Conservation (phyloP, 2,329 filamentous ascomycete genomes). For the Alternaria consortialis region DNA sequence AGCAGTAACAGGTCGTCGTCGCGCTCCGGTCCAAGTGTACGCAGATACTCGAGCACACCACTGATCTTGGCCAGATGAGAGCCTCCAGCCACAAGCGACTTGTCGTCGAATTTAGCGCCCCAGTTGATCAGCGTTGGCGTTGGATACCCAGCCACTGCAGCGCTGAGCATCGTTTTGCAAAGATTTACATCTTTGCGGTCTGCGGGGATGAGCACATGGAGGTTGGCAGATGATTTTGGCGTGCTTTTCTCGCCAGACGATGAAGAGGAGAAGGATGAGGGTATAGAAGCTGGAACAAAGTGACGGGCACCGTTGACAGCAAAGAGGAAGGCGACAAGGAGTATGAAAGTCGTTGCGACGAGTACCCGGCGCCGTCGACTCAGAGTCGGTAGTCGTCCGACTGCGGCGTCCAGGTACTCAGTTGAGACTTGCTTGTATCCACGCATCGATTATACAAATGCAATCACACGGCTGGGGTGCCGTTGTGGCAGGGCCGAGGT, state of each 20-base stretch:
- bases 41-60: constrained; percentile 4
- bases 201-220: constrained; percentile 4
- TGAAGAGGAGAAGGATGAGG: neutral
- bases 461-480: neutral
- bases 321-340: neutral
- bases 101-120: neutral
- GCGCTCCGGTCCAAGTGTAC: neutral
- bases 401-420: neutral
- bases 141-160: neutral
- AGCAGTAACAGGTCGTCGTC: constrained; percentile 1
- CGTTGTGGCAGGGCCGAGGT: neutral
- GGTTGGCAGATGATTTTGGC: neutral
- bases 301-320: neutral
- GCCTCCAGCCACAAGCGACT: constrained; percentile 1
- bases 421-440: constrained; percentile 4
- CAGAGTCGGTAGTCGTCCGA: neutral
- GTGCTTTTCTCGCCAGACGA: neutral
- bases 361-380: neutral
- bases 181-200: constrained; percentile 7
- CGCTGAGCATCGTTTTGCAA: constrained; percentile 6
- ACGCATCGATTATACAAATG: neutral
- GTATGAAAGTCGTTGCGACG: neutral
- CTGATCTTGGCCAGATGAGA: constrained; percentile 8
- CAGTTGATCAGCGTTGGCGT: constrained; percentile 9
- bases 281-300: neutral